phyloP scores from a whole-genome alignment of 1,284 basidiomycete genomes.

The Thelephora terrestris region DNA sequence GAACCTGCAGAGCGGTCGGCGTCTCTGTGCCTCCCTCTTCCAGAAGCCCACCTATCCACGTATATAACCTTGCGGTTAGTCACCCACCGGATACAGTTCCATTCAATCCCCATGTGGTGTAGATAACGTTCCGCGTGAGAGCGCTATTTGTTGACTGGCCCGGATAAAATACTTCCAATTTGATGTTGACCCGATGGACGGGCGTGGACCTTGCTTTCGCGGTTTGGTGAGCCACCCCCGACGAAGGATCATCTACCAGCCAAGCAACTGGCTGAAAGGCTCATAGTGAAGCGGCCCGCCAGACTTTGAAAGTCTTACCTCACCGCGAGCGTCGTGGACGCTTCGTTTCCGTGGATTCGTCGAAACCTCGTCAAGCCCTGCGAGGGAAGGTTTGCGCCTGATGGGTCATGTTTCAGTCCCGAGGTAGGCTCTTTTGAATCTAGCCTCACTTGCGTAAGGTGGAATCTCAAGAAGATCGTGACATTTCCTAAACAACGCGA shows the following conservation, averaged over 20 bases:
- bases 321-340: constrained; percentile 88
- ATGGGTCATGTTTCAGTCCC: constrained; percentile 54
- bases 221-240: constrained; percentile 60
- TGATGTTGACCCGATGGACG: constrained; percentile 92
- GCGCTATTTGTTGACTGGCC: constrained; percentile 98
- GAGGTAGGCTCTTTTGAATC: constrained; percentile 91
- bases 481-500: constrained; percentile 62
- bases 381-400: too few species aligned
- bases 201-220: constrained; percentile 98
- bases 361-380: constrained; percentile 89
- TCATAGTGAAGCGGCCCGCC: constrained; percentile 75
- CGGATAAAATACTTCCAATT: constrained; percentile 96
- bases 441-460: constrained; percentile 68
- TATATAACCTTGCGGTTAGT: too few species aligned
- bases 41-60: too few species aligned
- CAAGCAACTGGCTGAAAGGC: constrained; percentile 96
- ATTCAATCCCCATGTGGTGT: constrained; percentile 89
- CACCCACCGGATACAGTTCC: too few species aligned
- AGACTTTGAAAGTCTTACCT: constrained; percentile 82
- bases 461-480: constrained; percentile 81
- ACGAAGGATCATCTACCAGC: constrained; percentile 52
- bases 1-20: too few species aligned
- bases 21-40: too few species aligned
- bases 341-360: constrained; percentile 85
- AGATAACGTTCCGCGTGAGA: constrained; percentile 92